These are phyloP conservation scores for Leccinum incarnatum DNA, from an alignment of 768 basidiomycete genomes.

Conservation along the genomic window DNA sequence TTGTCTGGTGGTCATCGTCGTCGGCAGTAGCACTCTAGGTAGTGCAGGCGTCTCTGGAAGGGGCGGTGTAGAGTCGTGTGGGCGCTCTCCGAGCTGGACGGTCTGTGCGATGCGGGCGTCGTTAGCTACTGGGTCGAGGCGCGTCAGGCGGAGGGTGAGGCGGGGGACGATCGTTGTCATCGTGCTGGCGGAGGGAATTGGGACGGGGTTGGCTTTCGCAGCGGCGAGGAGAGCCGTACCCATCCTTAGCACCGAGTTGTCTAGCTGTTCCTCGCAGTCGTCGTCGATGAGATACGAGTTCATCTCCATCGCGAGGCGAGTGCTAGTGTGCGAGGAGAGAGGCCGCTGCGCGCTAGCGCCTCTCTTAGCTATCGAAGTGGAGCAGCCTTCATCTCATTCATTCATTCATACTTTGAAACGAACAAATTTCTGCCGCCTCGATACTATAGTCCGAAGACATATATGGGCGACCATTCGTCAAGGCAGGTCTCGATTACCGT, in stretches of 20 bases:
- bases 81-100: slow-evolving; percentile 63
- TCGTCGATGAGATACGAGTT: slow-evolving; percentile 52
- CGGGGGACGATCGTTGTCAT: neutral
- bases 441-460: no score
- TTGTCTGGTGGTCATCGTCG: slow-evolving; percentile 18
- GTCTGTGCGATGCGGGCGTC: slow-evolving; percentile 50
- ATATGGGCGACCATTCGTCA: no score
- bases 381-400: no score
- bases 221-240: slow-evolving; percentile 66
- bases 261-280: slow-evolving; percentile 50
- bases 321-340: no score
- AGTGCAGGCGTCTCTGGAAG: neutral
- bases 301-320: slow-evolving; percentile 62
- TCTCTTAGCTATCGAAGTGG: no score
- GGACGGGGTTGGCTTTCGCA: slow-evolving; percentile 54
- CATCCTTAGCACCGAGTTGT: slow-evolving; percentile 73
- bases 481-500: no score
- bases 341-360: no score
- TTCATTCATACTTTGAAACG: no score
- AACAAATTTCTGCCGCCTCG: no score
- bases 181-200: slow-evolving; percentile 2
- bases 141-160: slow-evolving; percentile 65
- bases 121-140: slow-evolving; percentile 43
- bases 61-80: slow-evolving; percentile 12
- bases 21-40: slow-evolving; percentile 41